These are phyloP conservation scores for Blastocystis sp. DNA, from an alignment of 352 stramenopile genomes.

Conservation along the genomic window DNA sequence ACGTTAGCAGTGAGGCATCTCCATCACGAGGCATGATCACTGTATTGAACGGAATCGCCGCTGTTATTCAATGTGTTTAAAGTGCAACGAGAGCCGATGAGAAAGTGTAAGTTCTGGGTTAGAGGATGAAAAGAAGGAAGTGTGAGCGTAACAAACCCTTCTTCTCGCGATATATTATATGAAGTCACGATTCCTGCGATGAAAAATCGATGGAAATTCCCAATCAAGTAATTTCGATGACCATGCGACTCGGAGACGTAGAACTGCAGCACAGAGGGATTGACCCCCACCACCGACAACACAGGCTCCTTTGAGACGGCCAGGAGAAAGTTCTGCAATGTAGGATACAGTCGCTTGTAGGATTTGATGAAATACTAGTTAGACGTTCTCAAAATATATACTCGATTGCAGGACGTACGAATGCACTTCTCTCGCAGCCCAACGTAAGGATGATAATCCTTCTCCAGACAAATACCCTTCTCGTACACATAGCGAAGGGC, in stretches of 20 bases:
- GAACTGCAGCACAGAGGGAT: slow-evolving; percentile 31
- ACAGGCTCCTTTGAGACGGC: background rate
- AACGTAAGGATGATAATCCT: background rate
- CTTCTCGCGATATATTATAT: background rate
- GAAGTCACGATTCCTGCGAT: background rate
- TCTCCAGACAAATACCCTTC: slow-evolving; percentile 22
- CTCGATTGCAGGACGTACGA: background rate
- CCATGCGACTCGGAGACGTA: background rate
- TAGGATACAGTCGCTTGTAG: background rate
- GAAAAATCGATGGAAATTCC: background rate
- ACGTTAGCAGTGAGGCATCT: background rate
- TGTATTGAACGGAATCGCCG: background rate
- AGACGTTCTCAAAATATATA: background rate
- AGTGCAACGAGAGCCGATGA: background rate
- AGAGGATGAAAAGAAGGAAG: background rate
- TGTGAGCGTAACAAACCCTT: background rate
- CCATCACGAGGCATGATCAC: background rate
- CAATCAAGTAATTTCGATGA: background rate
- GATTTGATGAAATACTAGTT: slow-evolving; percentile 22
- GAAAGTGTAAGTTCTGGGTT: background rate
- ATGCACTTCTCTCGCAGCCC: slow-evolving; percentile 7
- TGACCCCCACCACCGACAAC: background rate
- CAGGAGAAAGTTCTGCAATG: background rate
- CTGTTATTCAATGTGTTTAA: background rate
- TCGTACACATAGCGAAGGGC: slow-evolving; percentile 48